Evolutionary conservation across 495 filamentous ascomycete genomes (phyloP).

Genomic region (Lasiosphaeria ovina): DNA sequence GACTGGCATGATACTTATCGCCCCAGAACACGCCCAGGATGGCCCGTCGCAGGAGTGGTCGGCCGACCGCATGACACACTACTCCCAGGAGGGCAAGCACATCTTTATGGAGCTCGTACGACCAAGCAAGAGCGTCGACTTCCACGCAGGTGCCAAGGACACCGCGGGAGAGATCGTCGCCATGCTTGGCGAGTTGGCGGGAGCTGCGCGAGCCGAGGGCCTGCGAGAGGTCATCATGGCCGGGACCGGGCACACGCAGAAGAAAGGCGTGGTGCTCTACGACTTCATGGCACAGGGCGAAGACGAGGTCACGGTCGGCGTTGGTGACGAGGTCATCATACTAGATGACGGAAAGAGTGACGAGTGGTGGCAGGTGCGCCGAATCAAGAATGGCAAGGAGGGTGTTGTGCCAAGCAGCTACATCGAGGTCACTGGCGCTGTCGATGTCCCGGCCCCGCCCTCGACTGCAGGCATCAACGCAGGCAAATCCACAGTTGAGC

Average conservation of each 20-base stretch:
- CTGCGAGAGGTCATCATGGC: slow-evolving; percentile 84
- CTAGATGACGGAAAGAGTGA: slow-evolving; percentile 88
- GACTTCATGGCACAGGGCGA: slow-evolving; percentile 96
- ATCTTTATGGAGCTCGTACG: slow-evolving; percentile 91
- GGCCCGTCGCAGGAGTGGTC: slow-evolving; percentile 88
- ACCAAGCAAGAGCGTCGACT: slow-evolving; percentile 90
- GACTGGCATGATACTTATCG: slow-evolving; percentile 85
- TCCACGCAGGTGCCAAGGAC: slow-evolving; percentile 96
- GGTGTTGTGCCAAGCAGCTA: slow-evolving; percentile 99
- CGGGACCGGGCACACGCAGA: slow-evolving; percentile 56
- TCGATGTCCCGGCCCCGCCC: slow-evolving; percentile 40
- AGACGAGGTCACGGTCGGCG: slow-evolving; percentile 90
- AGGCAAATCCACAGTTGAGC: slow-evolving; percentile 70
- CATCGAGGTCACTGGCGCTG: slow-evolving; percentile 74
- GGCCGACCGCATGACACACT: slow-evolving; percentile 87
- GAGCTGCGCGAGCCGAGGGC: slow-evolving; percentile 77
- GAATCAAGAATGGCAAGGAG: slow-evolving; percentile 85
- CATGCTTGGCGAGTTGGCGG: slow-evolving; percentile 84
- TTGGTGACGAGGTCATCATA: slow-evolving; percentile 87
- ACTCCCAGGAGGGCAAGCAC: slow-evolving; percentile 97
- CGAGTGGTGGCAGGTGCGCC: slow-evolving; percentile 97
- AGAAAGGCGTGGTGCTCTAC: slow-evolving; percentile 85
- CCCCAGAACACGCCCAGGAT: slow-evolving; percentile 76
- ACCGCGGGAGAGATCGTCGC: slow-evolving; percentile 90
- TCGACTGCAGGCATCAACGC: slow-evolving; percentile 58